Percentiles rank a stretch among this genome's conserved stretches.
These are phyloP conservation scores for Capsicum baccatum DNA, from an alignment of 257 asterid species.

Conservation along the genomic window DNA sequence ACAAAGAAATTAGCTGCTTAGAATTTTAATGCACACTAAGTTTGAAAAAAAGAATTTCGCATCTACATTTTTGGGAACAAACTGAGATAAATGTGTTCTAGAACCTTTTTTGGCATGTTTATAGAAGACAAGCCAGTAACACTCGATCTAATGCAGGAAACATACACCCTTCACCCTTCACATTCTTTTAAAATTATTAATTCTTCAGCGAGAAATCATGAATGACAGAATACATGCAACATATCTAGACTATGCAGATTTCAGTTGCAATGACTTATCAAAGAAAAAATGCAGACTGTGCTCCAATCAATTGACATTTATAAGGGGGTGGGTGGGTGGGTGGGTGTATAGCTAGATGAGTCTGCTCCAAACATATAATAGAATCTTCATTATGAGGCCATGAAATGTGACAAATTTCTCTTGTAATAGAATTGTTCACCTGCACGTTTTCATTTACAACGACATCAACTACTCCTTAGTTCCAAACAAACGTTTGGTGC, in stretches of 20 bases:
- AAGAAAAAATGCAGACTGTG: slow-evolving; percentile 5
- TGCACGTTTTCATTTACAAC: neutral
- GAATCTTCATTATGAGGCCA: neutral
- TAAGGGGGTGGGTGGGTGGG: no score
- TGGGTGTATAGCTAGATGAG: neutral
- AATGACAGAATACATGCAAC: neutral
- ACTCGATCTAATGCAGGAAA: neutral
- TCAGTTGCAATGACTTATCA: neutral
- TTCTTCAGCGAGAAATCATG: neutral
- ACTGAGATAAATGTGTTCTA: neutral
- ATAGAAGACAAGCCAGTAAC: neutral
- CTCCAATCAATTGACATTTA: neutral
- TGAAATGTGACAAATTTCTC: neutral
- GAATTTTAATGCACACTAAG: neutral
- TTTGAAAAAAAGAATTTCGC: neutral
- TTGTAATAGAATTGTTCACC: neutral
- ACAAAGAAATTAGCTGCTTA: slow-evolving; percentile 13
- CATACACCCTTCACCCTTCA: slow-evolving; percentile 6
- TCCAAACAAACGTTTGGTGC: neutral
- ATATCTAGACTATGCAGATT: neutral
- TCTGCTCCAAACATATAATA: neutral
- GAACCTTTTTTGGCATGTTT: neutral
- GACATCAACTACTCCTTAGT: neutral
- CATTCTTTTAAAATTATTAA: neutral
- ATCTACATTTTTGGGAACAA: neutral